Conservation (phyloP, 2,329 filamentous ascomycete genomes). For the Aspergillus sp. region DNA sequence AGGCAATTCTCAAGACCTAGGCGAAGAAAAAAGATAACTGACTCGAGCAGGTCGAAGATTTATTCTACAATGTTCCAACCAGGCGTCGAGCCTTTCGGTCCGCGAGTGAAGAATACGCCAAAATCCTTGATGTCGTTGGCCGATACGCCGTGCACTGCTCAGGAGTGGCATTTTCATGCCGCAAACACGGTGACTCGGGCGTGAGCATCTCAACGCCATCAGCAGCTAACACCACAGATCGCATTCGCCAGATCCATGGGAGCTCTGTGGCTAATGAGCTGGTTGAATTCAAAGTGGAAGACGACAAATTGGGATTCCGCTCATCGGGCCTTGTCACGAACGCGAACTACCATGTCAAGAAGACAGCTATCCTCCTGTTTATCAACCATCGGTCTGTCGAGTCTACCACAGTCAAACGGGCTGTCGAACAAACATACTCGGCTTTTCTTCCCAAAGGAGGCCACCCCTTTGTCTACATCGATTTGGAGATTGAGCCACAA, state of each 20-base stretch:
- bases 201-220: constrained; percentile 75
- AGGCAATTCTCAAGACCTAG: constrained; percentile 6
- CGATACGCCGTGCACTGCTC: constrained; percentile 89
- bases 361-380: constrained; percentile 81
- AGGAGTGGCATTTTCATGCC: constrained; percentile 92
- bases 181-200: constrained; percentile 86
- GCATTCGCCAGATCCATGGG: constrained; percentile 87
- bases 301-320: constrained; percentile 77
- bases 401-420: constrained; percentile 80
- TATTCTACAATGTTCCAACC: constrained; percentile 95
- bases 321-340: constrained; percentile 80
- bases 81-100: constrained; percentile 86
- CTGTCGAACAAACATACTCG: constrained; percentile 83
- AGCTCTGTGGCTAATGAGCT: constrained; percentile 81
- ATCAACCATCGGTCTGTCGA: constrained; percentile 96
- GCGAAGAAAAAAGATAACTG: not conserved
- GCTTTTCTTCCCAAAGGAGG: constrained; percentile 87
- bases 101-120: constrained; percentile 90
- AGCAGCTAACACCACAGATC: constrained; percentile 67
- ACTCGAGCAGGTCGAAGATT: constrained; percentile 66
- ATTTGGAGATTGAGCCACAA: constrained; percentile 84
- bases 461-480: constrained; percentile 90
- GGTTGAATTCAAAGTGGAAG: constrained; percentile 66
- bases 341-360: constrained; percentile 91
- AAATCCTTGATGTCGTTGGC: constrained; percentile 92